Evolutionary conservation across 2,329 filamentous ascomycete species (phyloP), one percentile per base, ranked within the genome.

Genomic region (Myriosclerotinia duriaeana): DNA sequence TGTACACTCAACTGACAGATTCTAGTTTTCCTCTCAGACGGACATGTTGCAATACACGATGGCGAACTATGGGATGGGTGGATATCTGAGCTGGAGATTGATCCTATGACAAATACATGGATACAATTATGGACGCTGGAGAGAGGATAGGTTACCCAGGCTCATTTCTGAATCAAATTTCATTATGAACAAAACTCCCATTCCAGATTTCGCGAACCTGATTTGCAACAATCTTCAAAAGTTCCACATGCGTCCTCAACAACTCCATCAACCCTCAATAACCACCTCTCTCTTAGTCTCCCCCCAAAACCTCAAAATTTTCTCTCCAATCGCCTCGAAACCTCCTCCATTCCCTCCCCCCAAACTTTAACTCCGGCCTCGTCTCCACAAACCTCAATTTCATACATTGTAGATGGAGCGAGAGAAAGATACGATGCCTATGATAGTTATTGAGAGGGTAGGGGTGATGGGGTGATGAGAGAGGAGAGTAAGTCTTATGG

Each of bases 381-480:
- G 74, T 75, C 64, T 74, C 74, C 20, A 71, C 71, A 30, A 78
- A 68, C 12, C 69, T 69, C n/a, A 78, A 69, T 5, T 76, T 75
- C 72, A 78, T 72, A 20, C 70, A 67, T 53, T 66, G 56, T 20
- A 30, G 40, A 42, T 15, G 26, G 46, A 22, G 5, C 40, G 30
- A 8, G 14, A 34, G 20, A 50, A 55, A 48, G 26, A n/a, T 4
- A 38, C 20, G 22, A 81, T 8, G 84, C 70, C 12, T 81, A 81
- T 8, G 84, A 79, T 63, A 77, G 76, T 69, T 78, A 78, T 48
- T 76, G 72, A 40, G 73, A 73, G 20, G 9, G 26, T 46, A 15
- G 62, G 8, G 82, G 65, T 38, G 11, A 30, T 17, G 30, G 30
- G 30, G 53, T 70, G 26, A 9, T 53, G 34, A 74, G 68, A 46